Conservation (phyloP, 805 yeast species). For the Cyberlindnera amylophila region DNA sequence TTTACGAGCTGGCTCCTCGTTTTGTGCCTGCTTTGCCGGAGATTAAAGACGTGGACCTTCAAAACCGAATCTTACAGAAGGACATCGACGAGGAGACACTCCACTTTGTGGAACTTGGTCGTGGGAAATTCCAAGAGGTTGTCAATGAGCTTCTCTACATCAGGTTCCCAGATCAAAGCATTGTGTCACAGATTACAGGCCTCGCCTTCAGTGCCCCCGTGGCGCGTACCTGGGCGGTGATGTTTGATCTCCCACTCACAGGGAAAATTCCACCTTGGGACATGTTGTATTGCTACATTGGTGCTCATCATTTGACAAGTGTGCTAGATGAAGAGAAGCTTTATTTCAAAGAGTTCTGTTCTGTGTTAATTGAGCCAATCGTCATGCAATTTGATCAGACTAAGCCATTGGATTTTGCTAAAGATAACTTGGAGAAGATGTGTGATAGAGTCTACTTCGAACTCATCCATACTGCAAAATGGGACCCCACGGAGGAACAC, state of each 20-base stretch:
- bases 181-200: not conserved
- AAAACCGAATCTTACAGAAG: not conserved
- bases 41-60: slow-evolving; percentile 2
- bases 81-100: not conserved
- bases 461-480: not conserved
- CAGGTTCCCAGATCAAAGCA: slow-evolving; percentile 5
- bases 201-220: not conserved
- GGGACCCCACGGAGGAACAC: too few species aligned
- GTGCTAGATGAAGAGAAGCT: not conserved
- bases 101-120: slow-evolving; percentile 2
- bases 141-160: slow-evolving; percentile 1
- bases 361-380: slow-evolving; percentile 10
- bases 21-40: slow-evolving; percentile 4
- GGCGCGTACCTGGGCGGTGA: slow-evolving; percentile 3
- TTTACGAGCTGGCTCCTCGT: not conserved
- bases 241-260: not conserved
- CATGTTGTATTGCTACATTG: slow-evolving; percentile 6
- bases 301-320: slow-evolving; percentile 3
- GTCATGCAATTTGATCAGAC: slow-evolving; percentile 3
- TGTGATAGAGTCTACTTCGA: not conserved
- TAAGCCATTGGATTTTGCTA: not conserved
- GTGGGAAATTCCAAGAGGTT: slow-evolving; percentile 1
- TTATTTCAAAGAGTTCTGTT: not conserved
- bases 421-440: not conserved
- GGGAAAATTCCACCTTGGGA: not conserved